phyloP scores from a whole-genome alignment of 1,284 basidiomycete genomes.

The Melampsora larici-populina region DNA sequence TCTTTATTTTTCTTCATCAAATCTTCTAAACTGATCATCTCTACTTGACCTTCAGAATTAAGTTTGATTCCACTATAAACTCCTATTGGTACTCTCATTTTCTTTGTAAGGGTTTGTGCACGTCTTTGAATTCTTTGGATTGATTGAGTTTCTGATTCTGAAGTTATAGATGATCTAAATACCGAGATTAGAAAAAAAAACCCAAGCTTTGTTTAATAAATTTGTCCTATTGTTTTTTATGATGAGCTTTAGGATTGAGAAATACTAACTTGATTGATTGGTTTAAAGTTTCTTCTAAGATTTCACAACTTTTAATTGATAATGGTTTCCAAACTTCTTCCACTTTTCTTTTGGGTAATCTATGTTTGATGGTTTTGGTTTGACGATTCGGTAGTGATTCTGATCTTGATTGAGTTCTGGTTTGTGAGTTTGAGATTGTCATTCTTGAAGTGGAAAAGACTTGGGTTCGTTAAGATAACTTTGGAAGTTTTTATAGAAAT shows the following conservation, averaged over 20 bases:
- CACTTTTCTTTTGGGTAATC: conserved; percentile 27
- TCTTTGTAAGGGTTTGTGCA: not conserved
- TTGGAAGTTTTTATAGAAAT: too few species aligned
- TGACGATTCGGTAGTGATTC: not conserved
- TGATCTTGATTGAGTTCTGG: too few species aligned
- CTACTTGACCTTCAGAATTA: not conserved
- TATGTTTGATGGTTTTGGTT: conserved; percentile 26
- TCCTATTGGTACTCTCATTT: conserved; percentile 35
- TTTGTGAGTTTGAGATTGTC: too few species aligned
- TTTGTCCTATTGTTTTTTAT: too few species aligned
- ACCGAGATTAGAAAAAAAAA: not conserved
- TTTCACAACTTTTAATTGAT: conserved; percentile 22
- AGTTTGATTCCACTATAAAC: conserved; percentile 29
- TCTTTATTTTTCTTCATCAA: conserved; percentile 22
- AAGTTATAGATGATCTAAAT: not conserved
- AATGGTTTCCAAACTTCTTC: conserved; percentile 38
- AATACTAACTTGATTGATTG: conserved; percentile 15
- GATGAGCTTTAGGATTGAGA: too few species aligned
- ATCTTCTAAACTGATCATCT: conserved; percentile 1
- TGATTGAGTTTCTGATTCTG: conserved; percentile 7
- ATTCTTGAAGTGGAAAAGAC: too few species aligned
- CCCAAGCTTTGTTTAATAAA: too few species aligned
- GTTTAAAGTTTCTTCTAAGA: conserved; percentile 13
- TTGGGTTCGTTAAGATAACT: too few species aligned
- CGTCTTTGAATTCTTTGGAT: conserved; percentile 13